These are phyloP conservation scores for Ceratocystis smalleyi DNA, from an alignment of 2,329 filamentous ascomycete genomes.

Conservation along the genomic window DNA sequence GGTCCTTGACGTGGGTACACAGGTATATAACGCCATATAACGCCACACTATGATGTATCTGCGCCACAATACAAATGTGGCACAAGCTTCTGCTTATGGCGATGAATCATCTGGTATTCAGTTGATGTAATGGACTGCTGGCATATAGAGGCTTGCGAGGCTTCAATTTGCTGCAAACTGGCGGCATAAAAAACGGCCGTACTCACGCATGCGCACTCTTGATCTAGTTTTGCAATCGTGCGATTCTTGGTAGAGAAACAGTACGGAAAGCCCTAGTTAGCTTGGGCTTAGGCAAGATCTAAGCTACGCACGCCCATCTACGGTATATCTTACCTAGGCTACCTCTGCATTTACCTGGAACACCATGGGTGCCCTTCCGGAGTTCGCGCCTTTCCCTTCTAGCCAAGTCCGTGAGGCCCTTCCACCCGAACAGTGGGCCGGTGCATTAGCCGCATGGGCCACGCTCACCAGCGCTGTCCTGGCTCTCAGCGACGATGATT, in stretches of 20 bases:
- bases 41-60: conserved; percentile 7
- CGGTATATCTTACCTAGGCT: not conserved
- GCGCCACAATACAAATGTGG: conserved; percentile 9
- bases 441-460: conserved; percentile 62
- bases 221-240: not conserved
- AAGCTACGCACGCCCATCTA: not conserved
- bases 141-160: not conserved
- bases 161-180: not conserved
- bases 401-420: conserved; percentile 51
- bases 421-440: conserved; percentile 56
- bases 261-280: not conserved
- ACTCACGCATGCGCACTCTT: not conserved
- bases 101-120: conserved; percentile 9
- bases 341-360: not conserved
- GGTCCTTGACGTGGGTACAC: not conserved
- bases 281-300: not conserved
- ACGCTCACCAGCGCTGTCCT: conserved; percentile 51
- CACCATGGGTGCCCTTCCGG: conserved; percentile 41
- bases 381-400: conserved; percentile 64
- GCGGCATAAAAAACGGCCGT: not conserved
- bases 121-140: not conserved
- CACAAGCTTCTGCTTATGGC: conserved; percentile 8
- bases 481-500: conserved; percentile 39
- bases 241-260: not conserved
- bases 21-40: not conserved